Percentiles rank a stretch among this genome's conserved stretches.
phyloP scores from a whole-genome alignment of 78 protist species.

The Pelomyxa schiedti region DNA sequence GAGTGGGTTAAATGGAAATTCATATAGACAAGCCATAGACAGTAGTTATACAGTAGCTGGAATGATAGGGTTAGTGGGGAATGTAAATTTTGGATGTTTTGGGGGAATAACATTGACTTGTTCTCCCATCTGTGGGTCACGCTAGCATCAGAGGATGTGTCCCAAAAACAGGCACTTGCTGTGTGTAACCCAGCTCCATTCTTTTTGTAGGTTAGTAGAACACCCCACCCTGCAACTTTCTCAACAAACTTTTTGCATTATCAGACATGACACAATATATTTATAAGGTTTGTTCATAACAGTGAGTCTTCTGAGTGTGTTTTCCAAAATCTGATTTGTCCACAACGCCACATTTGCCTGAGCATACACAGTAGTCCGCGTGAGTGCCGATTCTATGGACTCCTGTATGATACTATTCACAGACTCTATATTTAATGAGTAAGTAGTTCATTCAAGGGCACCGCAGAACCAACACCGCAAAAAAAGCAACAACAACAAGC shows the following conservation, averaged over 20 bases:
- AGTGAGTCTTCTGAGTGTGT: slow-evolving; percentile 33
- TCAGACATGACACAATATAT: slow-evolving; percentile 57
- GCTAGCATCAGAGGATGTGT: slow-evolving; percentile 41
- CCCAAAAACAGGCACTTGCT: slow-evolving; percentile 64
- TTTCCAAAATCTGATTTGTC: slow-evolving; percentile 55
- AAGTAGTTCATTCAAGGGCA: too few relatives aligned
- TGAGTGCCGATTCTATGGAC: slow-evolving; percentile 13
- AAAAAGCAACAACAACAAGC: too few relatives aligned
- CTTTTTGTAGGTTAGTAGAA: too few relatives aligned
- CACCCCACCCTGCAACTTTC: too few relatives aligned
- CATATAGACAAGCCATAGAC: slow-evolving; percentile 20
- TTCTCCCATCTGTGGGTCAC: slow-evolving; percentile 55
- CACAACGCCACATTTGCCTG: slow-evolving; percentile 58
- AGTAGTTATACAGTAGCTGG: slow-evolving; percentile 39
- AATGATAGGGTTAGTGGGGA: too few relatives aligned
- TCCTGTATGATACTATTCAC: background rate
- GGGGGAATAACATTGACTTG: slow-evolving; percentile 43
- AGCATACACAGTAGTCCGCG: slow-evolving; percentile 14
- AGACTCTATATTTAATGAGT: background rate
- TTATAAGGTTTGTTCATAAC: slow-evolving; percentile 60
- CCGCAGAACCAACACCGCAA: too few relatives aligned
- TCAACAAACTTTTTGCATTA: too few relatives aligned
- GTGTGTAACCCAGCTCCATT: slow-evolving; percentile 72
- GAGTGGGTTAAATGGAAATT: too few relatives aligned
- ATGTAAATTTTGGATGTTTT: too few relatives aligned